phyloP scores from a whole-genome alignment of 1,139 yeast species.

The Candida tropicalis region DNA sequence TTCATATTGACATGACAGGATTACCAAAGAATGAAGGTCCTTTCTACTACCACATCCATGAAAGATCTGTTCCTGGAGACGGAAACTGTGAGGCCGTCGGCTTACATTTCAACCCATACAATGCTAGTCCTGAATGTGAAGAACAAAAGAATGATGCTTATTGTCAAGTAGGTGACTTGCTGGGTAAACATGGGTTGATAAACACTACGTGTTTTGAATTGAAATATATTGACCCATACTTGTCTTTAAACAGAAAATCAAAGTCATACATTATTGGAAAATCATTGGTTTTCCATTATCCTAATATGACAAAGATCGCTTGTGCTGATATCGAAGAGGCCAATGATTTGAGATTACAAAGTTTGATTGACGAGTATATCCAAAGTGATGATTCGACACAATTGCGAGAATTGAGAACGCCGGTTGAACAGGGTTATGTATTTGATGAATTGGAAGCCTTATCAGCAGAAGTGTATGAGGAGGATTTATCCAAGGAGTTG shows the following conservation, averaged over 20 bases:
- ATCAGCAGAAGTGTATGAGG: slow-evolving; percentile 20
- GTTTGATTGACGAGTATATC: slow-evolving; percentile 29
- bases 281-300: slow-evolving; percentile 55
- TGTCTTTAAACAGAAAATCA: slow-evolving; percentile 50
- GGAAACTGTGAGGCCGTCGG: slow-evolving; percentile 55
- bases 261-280: slow-evolving; percentile 54
- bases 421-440: slow-evolving; percentile 20
- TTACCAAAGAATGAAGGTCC: slow-evolving; percentile 60
- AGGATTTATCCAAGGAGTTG: slow-evolving; percentile 14
- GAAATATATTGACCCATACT: slow-evolving; percentile 53
- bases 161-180: slow-evolving; percentile 64
- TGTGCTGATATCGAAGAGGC: slow-evolving; percentile 57
- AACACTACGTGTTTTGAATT: slow-evolving; percentile 58
- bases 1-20: slow-evolving; percentile 61
- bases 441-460: slow-evolving; percentile 21
- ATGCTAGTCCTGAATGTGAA: slow-evolving; percentile 48
- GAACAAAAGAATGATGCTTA: slow-evolving; percentile 48
- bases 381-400: slow-evolving; percentile 23
- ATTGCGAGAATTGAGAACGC: slow-evolving; percentile 22
- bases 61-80: slow-evolving; percentile 42
- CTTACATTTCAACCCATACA: slow-evolving; percentile 55
- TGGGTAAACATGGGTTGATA: slow-evolving; percentile 65
- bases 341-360: slow-evolving; percentile 24
- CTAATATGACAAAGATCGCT: slow-evolving; percentile 53
- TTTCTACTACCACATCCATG: slow-evolving; percentile 62